Conservation (phyloP, 176 grass and related monocot species). For the Hordeum marinum region DNA sequence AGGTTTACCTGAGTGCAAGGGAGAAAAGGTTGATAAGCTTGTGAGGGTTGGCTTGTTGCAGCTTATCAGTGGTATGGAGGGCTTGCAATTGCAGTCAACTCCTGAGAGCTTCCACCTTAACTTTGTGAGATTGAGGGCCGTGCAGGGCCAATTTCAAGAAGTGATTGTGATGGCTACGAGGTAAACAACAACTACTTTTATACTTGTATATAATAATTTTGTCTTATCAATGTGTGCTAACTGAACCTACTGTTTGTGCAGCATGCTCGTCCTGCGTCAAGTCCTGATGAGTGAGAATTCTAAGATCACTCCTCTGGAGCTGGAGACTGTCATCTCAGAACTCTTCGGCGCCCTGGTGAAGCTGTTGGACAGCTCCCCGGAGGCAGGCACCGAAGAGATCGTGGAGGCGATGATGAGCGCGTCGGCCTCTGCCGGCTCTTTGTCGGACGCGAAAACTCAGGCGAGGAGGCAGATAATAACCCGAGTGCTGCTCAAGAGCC, state of each 20-base stretch:
- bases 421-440: slow-evolving; percentile 10
- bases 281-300: slow-evolving; percentile 64
- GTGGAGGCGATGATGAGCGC: slow-evolving; percentile 52
- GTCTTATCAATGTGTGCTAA: background rate
- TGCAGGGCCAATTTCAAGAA: slow-evolving; percentile 74
- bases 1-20: slow-evolving; percentile 68
- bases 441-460: slow-evolving; percentile 36
- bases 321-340: slow-evolving; percentile 43
- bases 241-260: slow-evolving; percentile 33
- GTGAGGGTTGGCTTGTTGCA: slow-evolving; percentile 71
- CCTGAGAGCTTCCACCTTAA: slow-evolving; percentile 85
- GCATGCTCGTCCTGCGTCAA: slow-evolving; percentile 83
- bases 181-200: slow-evolving; percentile 20
- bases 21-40: slow-evolving; percentile 70
- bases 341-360: slow-evolving; percentile 40
- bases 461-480: slow-evolving; percentile 59
- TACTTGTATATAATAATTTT: no score
- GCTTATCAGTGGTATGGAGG: slow-evolving; percentile 53
- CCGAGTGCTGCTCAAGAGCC: slow-evolving; percentile 72
- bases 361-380: slow-evolving; percentile 44
- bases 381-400: slow-evolving; percentile 63
- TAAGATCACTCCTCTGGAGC: slow-evolving; percentile 10
- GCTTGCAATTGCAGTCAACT: slow-evolving; percentile 50
- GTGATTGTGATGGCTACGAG: slow-evolving; percentile 81
- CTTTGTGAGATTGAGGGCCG: slow-evolving; percentile 57